Conservation (phyloP, 306 rosid genomes). For the Lablab purpureus region DNA sequence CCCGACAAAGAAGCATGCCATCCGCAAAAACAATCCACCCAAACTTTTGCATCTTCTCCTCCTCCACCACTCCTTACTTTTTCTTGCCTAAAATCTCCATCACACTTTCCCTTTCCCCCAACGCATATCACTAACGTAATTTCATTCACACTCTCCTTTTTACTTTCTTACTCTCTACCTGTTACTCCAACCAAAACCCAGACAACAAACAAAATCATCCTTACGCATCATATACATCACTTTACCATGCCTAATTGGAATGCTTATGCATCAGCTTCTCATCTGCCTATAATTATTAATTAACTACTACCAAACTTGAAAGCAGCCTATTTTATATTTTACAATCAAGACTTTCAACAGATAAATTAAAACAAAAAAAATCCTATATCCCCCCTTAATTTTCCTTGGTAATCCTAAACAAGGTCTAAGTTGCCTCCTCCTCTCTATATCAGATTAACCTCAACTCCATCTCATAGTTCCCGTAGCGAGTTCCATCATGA, state of each 20-base stretch:
- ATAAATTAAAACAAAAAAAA: neutral
- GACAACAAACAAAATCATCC: neutral
- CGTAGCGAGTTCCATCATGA: neutral
- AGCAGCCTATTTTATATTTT: neutral
- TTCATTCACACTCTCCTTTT: neutral
- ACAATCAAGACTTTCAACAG: neutral
- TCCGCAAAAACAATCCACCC: constrained; percentile 40
- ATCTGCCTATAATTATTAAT: neutral
- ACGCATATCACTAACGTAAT: neutral
- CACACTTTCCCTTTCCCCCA: neutral
- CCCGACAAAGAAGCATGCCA: constrained; percentile 67
- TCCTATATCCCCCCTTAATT: neutral
- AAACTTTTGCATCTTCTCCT: neutral
- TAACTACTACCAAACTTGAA: neutral
- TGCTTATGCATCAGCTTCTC: neutral
- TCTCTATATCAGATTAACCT: no score
- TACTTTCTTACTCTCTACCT: neutral
- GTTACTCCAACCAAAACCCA: neutral
- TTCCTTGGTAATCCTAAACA: no score
- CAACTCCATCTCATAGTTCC: neutral
- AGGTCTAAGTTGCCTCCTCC: no score
- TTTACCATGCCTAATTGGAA: neutral
- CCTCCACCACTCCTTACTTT: constrained; percentile 4
- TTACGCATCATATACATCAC: neutral
- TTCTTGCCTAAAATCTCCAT: neutral